Base-by-base conservation (phyloP, 768 basidiomycete genomes). In the Lactarius tabidus region DNA sequence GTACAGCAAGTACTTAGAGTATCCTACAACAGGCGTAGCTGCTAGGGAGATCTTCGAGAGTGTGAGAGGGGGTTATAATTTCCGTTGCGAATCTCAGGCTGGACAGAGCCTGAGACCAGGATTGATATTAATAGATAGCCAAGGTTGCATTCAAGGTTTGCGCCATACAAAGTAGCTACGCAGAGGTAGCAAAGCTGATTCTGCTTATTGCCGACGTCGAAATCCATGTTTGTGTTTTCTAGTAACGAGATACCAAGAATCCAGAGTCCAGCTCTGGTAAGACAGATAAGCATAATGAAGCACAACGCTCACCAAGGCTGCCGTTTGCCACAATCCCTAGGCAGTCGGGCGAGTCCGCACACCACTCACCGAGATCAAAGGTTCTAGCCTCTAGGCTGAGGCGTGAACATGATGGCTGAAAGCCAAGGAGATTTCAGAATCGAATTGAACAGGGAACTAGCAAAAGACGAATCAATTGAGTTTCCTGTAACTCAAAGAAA, bases 311-410 rank as follows among this genome's bases (percentile, higher is more conserved):
- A 43, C 62, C 17, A 41, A 35, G 15, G 2, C 14, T 5, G 36
- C 43, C 56, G 43, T 54, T n/a, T 9, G 43, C 43, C 20, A 58
- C 65, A 54, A 69, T 43, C 20, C 66, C 71, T n/a, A 72, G 33
- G 62, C 71, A 72, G 62, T 62, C 55, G 26, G 31, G 23, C 10
- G 51, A 63, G 35, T 53, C 63, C 59, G 1, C 57, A 56, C 20
- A 76, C 77, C 23, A 6, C 29, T 6, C 14, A 20, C 36, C 64
- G 26, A 80, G 69, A 69, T 75, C 78, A 72, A 72, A 63, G 14
- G 48, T 70, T n/a, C n/a, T n/a, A n/a, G n/a, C n/a, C n/a, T 20
- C 58, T 65, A 6, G 70, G 38, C 33, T 64, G 58, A 62, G 78
- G 67, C 1, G 63, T 26, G 69, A 74, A 77, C 0, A 65, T 68